Evolutionary conservation across 2,329 filamentous ascomycete genomes (phyloP).

Genomic region (Plenodomus lindquistii): DNA sequence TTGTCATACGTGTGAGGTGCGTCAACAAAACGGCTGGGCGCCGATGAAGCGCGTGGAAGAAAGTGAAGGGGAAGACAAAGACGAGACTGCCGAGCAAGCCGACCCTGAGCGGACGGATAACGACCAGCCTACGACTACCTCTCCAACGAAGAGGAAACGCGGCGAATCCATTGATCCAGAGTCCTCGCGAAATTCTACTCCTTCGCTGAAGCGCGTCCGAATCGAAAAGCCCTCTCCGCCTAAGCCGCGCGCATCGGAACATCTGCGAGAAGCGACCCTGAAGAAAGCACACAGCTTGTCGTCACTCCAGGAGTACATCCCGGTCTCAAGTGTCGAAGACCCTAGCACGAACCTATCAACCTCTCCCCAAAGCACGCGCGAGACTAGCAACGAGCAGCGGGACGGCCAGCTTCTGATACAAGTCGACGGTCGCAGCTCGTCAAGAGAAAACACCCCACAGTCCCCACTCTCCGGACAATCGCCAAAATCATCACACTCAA

Average conservation of each 20-base stretch:
- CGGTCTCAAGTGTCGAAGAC: slow-evolving; percentile 40
- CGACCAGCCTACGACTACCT: slow-evolving; percentile 7
- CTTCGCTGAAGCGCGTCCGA: slow-evolving; percentile 16
- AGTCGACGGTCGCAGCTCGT: slow-evolving; percentile 33
- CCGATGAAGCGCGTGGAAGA: slow-evolving; percentile 46
- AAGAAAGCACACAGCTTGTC: slow-evolving; percentile 42
- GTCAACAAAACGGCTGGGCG: slow-evolving; percentile 80
- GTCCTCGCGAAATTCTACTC: slow-evolving; percentile 14
- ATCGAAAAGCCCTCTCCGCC: slow-evolving; percentile 14
- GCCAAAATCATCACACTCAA: slow-evolving; percentile 42
- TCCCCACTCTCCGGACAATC: slow-evolving; percentile 33
- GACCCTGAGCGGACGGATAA: slow-evolving; percentile 4
- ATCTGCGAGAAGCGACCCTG: slow-evolving; percentile 27
- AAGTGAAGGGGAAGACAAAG: slow-evolving; percentile 33
- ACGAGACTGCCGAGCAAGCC: slow-evolving; percentile 14
- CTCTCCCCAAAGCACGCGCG: slow-evolving; percentile 21
- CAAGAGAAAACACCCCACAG: slow-evolving; percentile 34
- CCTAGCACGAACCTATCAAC: slow-evolving; percentile 20
- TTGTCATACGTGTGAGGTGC: slow-evolving; percentile 81
- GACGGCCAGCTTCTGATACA: slow-evolving; percentile 35
- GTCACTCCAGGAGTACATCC: slow-evolving; percentile 33
- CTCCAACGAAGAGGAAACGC: slow-evolving; percentile 33
- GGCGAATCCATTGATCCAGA: slow-evolving; percentile 22
- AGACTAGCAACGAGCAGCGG: slow-evolving; percentile 38
- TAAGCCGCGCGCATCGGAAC: slow-evolving; percentile 15